Evolutionary conservation across 768 basidiomycete genomes (phyloP).

Genomic region (Lactifluus piperatus): DNA sequence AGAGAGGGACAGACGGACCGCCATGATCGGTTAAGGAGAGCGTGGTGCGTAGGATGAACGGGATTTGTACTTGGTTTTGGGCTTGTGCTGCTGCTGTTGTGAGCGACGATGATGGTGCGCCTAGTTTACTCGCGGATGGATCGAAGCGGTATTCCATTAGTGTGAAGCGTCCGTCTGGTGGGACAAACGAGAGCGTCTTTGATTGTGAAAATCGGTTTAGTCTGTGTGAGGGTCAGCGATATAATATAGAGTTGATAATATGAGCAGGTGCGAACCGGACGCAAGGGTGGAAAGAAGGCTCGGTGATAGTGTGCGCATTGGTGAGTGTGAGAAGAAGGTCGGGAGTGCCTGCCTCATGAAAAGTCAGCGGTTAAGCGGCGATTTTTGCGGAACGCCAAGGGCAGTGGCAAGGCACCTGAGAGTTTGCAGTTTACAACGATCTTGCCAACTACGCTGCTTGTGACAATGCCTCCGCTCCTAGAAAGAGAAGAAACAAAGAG

Average conservation of each 20-base stretch:
- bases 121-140: slow-evolving; percentile 28
- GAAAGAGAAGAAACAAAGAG: not conserved
- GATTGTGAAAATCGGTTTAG: slow-evolving; percentile 73
- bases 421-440: slow-evolving; percentile 71
- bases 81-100: slow-evolving; percentile 19
- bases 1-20: slow-evolving; percentile 28
- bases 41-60: slow-evolving; percentile 27
- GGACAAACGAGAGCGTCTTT: slow-evolving; percentile 79
- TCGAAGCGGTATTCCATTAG: slow-evolving; percentile 76
- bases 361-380: too few relatives aligned
- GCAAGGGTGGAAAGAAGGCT: slow-evolving; percentile 89
- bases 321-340: slow-evolving; percentile 69
- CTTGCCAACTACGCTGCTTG: slow-evolving; percentile 63
- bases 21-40: slow-evolving; percentile 34
- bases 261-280: slow-evolving; percentile 60
- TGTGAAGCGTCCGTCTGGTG: slow-evolving; percentile 84
- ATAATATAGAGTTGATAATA: too few relatives aligned
- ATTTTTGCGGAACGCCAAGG: not conserved
- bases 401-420: too few relatives aligned
- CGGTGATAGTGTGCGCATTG: slow-evolving; percentile 34
- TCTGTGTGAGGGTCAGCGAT: slow-evolving; percentile 31
- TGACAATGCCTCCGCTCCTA: slow-evolving; percentile 62
- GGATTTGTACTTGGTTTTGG: slow-evolving; percentile 27
- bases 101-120: slow-evolving; percentile 37
- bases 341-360: slow-evolving; percentile 59